Evolutionary conservation across 2,329 filamentous ascomycete genomes (phyloP).

Genomic region (Fusarium haematococcum): DNA sequence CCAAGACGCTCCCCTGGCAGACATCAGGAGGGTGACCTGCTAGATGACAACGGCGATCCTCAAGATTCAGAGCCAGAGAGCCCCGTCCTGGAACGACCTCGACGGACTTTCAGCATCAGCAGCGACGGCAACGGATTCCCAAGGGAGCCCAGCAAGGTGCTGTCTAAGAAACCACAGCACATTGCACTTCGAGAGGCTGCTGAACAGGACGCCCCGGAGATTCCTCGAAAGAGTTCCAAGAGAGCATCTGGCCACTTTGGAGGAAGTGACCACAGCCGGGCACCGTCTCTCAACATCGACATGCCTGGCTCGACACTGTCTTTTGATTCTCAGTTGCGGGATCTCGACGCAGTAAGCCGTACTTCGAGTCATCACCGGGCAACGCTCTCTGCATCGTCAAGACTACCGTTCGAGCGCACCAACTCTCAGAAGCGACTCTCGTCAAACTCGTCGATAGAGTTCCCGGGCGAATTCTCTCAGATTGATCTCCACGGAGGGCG

Average conservation of each 20-base stretch:
- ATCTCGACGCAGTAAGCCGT: conserved; percentile 36
- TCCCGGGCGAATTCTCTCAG: conserved; percentile 59
- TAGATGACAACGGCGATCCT: conserved; percentile 61
- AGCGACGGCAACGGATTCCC: conserved; percentile 57
- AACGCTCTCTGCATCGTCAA: conserved; percentile 42
- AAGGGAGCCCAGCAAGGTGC: conserved; percentile 34
- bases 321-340: conserved; percentile 35
- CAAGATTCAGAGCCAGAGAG: conserved; percentile 57
- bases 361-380: conserved; percentile 39
- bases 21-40: conserved; percentile 51
- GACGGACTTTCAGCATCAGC: conserved; percentile 49
- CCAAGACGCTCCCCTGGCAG: conserved; percentile 41
- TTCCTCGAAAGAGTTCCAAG: conserved; percentile 81
- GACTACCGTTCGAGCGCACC: conserved; percentile 68
- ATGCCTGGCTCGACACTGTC: conserved; percentile 40
- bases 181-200: conserved; percentile 38
- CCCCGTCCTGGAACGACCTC: conserved; percentile 47
- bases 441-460: conserved; percentile 62
- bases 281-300: conserved; percentile 52
- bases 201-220: conserved; percentile 61
- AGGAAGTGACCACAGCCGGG: conserved; percentile 41
- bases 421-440: conserved; percentile 65
- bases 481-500: conserved; percentile 52
- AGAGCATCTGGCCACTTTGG: conserved; percentile 60
- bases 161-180: conserved; percentile 38